These are phyloP conservation scores for Skeletonema marinoi DNA, from an alignment of 108 stramenopile species.

Conservation along the genomic window DNA sequence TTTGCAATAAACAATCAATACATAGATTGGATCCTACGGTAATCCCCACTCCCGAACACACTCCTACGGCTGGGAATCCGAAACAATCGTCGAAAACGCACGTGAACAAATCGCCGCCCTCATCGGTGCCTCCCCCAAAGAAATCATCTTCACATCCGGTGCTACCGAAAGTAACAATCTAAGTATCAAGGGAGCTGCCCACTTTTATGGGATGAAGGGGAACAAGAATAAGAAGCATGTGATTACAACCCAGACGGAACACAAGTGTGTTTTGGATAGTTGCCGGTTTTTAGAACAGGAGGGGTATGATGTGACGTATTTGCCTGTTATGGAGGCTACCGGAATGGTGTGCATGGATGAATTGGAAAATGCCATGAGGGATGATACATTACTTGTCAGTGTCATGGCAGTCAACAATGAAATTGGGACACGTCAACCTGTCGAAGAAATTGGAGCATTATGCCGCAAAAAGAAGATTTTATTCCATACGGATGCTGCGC, in stretches of 20 bases:
- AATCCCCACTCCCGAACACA: conserved; percentile 99
- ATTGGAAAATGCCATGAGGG: conserved; percentile 87
- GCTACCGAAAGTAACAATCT: conserved; percentile 99
- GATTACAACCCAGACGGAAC: conserved; percentile 99
- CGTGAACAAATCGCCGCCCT: conserved; percentile 89
- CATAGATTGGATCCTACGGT: conserved; percentile 88
- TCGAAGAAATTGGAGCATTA: conserved; percentile 94
- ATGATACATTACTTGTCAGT: conserved; percentile 92
- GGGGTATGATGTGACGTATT: conserved; percentile 97
- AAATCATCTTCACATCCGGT: conserved; percentile 98
- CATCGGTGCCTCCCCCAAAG: conserved; percentile 91
- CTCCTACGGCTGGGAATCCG: conserved; percentile 97
- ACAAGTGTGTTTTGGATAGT: conserved; percentile 99
- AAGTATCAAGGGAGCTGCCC: conserved; percentile 97
- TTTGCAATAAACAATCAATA: neutral
- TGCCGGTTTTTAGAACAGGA: conserved; percentile 96
- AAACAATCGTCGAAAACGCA: conserved; percentile 89
- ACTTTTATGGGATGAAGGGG: conserved; percentile 80
- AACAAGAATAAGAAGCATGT: conserved; percentile 88
- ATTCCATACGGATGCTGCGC: conserved; percentile 99
- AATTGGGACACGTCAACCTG: conserved; percentile 97
- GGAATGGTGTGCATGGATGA: conserved; percentile 93
- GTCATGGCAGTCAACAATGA: conserved; percentile 99
- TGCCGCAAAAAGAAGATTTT: conserved; percentile 93
- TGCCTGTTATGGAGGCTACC: conserved; percentile 86